A percentile compares a stretch with the other conserved stretches of the same genome.
phyloP scores from a whole-genome alignment of 2,329 filamentous ascomycete species.

The Alternaria angustiovoidea region DNA sequence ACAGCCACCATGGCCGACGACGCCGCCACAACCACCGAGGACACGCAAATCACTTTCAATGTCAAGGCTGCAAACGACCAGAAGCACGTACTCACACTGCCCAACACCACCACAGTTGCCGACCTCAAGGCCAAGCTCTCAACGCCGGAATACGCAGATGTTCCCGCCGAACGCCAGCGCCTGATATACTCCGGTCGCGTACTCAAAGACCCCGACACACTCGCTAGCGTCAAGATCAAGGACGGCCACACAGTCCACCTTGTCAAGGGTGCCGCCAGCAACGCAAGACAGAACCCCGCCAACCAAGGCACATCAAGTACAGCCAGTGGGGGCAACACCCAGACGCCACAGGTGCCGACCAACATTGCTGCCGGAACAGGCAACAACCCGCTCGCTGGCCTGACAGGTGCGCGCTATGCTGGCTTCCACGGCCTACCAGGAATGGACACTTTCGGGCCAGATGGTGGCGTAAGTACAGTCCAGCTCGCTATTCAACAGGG shows the following conservation, averaged over 20 bases:
- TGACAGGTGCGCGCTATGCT: conserved; percentile 93
- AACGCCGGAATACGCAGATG: conserved; percentile 80
- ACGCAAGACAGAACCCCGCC: conserved; percentile 67
- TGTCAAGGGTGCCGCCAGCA: conserved; percentile 95
- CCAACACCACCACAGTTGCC: conserved; percentile 76
- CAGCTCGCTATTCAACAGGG: background rate
- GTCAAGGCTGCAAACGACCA: conserved; percentile 95
- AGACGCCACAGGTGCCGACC: conserved; percentile 69
- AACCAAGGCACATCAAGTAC: conserved; percentile 55
- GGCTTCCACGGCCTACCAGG: conserved; percentile 89
- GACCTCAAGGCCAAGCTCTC: conserved; percentile 92
- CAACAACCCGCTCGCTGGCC: conserved; percentile 86
- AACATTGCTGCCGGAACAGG: conserved; percentile 81
- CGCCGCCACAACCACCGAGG: conserved; percentile 61
- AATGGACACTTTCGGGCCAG: conserved; percentile 88
- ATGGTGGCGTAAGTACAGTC: conserved; percentile 82
- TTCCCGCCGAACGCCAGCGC: conserved; percentile 86
- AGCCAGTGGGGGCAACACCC: conserved; percentile 51
- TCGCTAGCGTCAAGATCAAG: conserved; percentile 93
- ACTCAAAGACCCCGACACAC: conserved; percentile 89
- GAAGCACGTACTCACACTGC: conserved; percentile 83
- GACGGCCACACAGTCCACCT: conserved; percentile 94
- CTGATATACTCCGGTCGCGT: conserved; percentile 98
- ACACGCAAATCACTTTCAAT: conserved; percentile 89
- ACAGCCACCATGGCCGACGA: conserved; percentile 69